A percentile compares a stretch with the other conserved stretches of the same genome.
Evolutionary conservation across 371 early-diverging fungal genomes (phyloP).

Genomic region (Saksenaea oblongispora): DNA sequence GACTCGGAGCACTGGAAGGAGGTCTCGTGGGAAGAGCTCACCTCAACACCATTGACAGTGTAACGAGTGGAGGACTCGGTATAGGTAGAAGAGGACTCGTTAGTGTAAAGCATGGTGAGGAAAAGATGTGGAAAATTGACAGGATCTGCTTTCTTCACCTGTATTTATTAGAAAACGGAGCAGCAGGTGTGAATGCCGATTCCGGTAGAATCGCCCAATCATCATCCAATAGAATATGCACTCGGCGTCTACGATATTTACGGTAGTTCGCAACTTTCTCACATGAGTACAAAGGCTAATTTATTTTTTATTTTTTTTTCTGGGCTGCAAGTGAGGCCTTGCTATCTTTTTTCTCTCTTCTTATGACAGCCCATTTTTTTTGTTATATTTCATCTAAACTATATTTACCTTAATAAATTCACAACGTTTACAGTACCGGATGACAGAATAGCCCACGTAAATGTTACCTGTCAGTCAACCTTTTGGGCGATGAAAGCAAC

Average conservation of each 20-base stretch:
- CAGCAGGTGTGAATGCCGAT: background rate
- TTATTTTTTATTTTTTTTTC: background rate
- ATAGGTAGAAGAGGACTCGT: constrained; percentile 1
- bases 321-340: background rate
- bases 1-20: constrained; percentile 5
- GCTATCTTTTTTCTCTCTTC: background rate
- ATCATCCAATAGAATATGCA: background rate
- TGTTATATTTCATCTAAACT: no score
- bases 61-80: background rate
- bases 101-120: constrained; percentile 2
- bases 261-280: constrained; percentile 2
- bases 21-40: background rate
- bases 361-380: background rate
- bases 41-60: constrained; percentile 1
- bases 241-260: constrained; percentile 1
- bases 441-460: no score
- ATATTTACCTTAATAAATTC: no score
- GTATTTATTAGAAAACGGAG: background rate
- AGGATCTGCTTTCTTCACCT: background rate
- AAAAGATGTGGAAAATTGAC: background rate
- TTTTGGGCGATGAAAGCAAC: background rate
- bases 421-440: no score
- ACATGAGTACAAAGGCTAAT: background rate
- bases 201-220: constrained; percentile 1
- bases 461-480: background rate